Evolutionary conservation across 2,329 filamentous ascomycete genomes (phyloP).

Genomic region (Penicillium vulpinum): DNA sequence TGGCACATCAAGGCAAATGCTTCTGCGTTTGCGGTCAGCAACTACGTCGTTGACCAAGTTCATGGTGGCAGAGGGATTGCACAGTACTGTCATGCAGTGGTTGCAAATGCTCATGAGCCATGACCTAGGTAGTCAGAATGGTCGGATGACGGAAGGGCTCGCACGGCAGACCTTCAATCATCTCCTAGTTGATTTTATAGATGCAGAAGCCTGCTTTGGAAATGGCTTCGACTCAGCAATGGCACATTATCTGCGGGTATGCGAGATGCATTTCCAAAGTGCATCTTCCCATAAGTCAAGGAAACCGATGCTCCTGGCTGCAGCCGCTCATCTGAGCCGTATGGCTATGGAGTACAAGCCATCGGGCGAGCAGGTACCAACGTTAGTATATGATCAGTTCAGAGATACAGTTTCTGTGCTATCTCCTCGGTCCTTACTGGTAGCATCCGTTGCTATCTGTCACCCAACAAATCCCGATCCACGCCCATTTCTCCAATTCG

Average conservation of each 20-base stretch:
- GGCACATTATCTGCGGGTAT: slow-evolving; percentile 31
- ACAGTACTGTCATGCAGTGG: slow-evolving; percentile 38
- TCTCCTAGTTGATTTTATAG: slow-evolving; percentile 34
- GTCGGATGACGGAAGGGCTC: slow-evolving; percentile 23
- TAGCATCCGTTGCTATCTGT: slow-evolving; percentile 35
- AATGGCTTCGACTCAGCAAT: slow-evolving; percentile 35
- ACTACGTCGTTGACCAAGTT: slow-evolving; percentile 38
- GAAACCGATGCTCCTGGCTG: slow-evolving; percentile 26
- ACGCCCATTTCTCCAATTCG: slow-evolving; percentile 31
- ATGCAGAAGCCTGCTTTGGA: slow-evolving; percentile 38
- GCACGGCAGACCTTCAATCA: slow-evolving; percentile 25
- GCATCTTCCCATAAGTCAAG: slow-evolving; percentile 9
- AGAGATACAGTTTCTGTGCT: slow-evolving; percentile 25
- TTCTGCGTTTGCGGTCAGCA: slow-evolving; percentile 32
- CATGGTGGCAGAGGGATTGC: slow-evolving; percentile 41
- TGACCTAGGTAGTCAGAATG: slow-evolving; percentile 29
- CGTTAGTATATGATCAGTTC: slow-evolving; percentile 37
- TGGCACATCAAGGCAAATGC: slow-evolving; percentile 24
- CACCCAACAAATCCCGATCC: slow-evolving; percentile 41
- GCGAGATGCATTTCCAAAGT: slow-evolving; percentile 20
- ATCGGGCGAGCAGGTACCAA: slow-evolving; percentile 27
- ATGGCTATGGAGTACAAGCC: slow-evolving; percentile 26
- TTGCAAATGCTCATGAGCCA: slow-evolving; percentile 31
- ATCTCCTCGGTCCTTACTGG: slow-evolving; percentile 26
- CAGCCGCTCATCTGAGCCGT: slow-evolving; percentile 28